Base-by-base conservation (phyloP, 495 filamentous ascomycete species). In the Penicillium cataractarum region DNA sequence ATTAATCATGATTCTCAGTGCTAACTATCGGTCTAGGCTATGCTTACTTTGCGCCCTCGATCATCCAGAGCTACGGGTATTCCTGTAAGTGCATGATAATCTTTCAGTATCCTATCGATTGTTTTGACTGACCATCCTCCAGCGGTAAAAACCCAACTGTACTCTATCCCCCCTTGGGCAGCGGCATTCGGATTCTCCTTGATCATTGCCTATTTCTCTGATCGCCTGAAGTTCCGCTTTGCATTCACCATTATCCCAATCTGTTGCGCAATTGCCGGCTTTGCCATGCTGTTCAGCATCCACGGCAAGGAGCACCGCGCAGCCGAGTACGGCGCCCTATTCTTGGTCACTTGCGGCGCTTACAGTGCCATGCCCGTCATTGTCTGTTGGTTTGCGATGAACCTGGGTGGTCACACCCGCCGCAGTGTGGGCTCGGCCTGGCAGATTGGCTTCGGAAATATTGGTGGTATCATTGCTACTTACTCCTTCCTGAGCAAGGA, bases 341-440 rank as follows among this genome's bases (percentile, higher is more conserved):
- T 92, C 74, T 73, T 97, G 35, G 80, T 92, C 59, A 87, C 88
- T 5, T 68, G 74, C 32, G 85, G 85, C 55, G 74, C 74, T 32
- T 91, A 90, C 67, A 82, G 84, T 55, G 89, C 91, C 9, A 90
- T 94, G 86, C 92, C 92, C 0, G 85, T 97, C 12, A 83, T 91
- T 39, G 86, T 96, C 0, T 97, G 92, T 72, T 99, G 93, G 92
- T 97, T 92, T 76, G 90, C 89, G 63, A 96, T 96, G 86, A 97
- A 97, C 65, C 77, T 96, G 17, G 90, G 90, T 1, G 92, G 93
- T 3, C 94, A 99, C 72, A 90, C 92, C 58, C 84, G 92, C 1
- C 84, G 93, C 17, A 82, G 89, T 42, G 87, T 99, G 4, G 95
- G 93, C 8, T 86, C 87, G 4, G 95, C 91, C 7, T 97, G 89